Conservation (phyloP, 768 basidiomycete species). For the Russula griseocarnosa region DNA sequence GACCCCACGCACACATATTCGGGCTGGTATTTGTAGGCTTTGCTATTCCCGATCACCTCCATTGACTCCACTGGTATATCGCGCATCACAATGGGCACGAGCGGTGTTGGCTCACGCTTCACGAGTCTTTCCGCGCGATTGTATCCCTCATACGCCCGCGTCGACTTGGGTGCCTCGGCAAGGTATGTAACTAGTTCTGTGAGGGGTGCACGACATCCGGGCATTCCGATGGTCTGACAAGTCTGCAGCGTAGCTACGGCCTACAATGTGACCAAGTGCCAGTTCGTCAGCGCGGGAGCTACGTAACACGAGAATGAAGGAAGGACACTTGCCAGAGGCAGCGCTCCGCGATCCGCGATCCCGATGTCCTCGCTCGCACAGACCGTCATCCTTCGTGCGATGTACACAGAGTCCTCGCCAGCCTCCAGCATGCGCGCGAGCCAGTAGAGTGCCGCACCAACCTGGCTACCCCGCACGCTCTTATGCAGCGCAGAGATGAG, state of each 20-base stretch:
- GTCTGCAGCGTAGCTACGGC: slow-evolving; percentile 61
- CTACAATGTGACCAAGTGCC: slow-evolving; percentile 35
- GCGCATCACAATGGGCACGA: slow-evolving; percentile 68
- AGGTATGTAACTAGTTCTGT: slow-evolving; percentile 76
- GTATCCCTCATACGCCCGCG: slow-evolving; percentile 75
- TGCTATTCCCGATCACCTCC: slow-evolving; percentile 49
- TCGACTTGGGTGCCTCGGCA: slow-evolving; percentile 78
- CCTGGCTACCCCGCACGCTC: slow-evolving; percentile 71
- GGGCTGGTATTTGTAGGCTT: slow-evolving; percentile 50
- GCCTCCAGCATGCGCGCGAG: slow-evolving; percentile 76
- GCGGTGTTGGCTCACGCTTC: slow-evolving; percentile 46
- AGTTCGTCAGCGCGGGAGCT: not conserved
- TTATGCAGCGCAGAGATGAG: slow-evolving; percentile 86
- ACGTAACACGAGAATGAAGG: not conserved
- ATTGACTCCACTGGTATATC: slow-evolving; percentile 70
- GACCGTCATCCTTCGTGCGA: slow-evolving; percentile 69
- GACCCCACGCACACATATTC: slow-evolving; percentile 38
- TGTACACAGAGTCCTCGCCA: slow-evolving; percentile 77
- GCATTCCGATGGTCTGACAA: slow-evolving; percentile 73
- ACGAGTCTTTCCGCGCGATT: slow-evolving; percentile 61
- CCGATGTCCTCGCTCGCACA: slow-evolving; percentile 87
- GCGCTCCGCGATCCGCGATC: slow-evolving; percentile 69
- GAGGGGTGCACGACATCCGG: slow-evolving; percentile 73
- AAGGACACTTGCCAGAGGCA: slow-evolving; percentile 56
- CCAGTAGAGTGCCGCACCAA: slow-evolving; percentile 82